Conservation (phyloP, 2,329 filamentous ascomycete species). For the Monosporascus sp. region DNA sequence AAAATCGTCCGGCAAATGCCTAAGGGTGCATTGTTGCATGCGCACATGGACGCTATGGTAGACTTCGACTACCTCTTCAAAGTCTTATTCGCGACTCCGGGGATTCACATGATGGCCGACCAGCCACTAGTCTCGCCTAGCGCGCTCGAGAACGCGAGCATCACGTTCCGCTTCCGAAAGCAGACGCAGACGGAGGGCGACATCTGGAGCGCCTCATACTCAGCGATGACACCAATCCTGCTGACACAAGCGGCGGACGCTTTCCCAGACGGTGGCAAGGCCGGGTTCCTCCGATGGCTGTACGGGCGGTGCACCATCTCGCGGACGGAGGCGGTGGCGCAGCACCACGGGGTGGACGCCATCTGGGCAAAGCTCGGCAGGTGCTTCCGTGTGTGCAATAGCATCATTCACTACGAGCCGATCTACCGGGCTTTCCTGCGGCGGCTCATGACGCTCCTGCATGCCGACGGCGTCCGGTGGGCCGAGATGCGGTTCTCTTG, state of each 20-base stretch:
- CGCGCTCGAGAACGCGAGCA: slow-evolving; percentile 47
- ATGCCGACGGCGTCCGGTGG: slow-evolving; percentile 80
- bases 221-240: slow-evolving; percentile 52
- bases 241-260: slow-evolving; percentile 60
- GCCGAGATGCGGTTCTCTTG: slow-evolving; percentile 77
- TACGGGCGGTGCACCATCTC: slow-evolving; percentile 68
- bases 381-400: slow-evolving; percentile 69
- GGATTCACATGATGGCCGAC: slow-evolving; percentile 67
- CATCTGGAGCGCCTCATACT: slow-evolving; percentile 66
- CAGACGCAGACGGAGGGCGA: slow-evolving; percentile 37
- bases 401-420: slow-evolving; percentile 83
- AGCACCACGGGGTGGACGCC: slow-evolving; percentile 77
- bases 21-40: slow-evolving; percentile 81
- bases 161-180: slow-evolving; percentile 60
- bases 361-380: slow-evolving; percentile 79
- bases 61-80: slow-evolving; percentile 77
- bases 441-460: slow-evolving; percentile 64
- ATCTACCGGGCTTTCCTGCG: slow-evolving; percentile 75
- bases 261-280: slow-evolving; percentile 68
- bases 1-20: slow-evolving; percentile 80
- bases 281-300: slow-evolving; percentile 74
- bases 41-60: slow-evolving; percentile 87
- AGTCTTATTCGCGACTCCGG: slow-evolving; percentile 64
- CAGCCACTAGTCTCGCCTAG: slow-evolving; percentile 49
- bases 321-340: slow-evolving; percentile 65